phyloP scores from a whole-genome alignment of 1,284 basidiomycete species.

The Leccinum griseonigrum region DNA sequence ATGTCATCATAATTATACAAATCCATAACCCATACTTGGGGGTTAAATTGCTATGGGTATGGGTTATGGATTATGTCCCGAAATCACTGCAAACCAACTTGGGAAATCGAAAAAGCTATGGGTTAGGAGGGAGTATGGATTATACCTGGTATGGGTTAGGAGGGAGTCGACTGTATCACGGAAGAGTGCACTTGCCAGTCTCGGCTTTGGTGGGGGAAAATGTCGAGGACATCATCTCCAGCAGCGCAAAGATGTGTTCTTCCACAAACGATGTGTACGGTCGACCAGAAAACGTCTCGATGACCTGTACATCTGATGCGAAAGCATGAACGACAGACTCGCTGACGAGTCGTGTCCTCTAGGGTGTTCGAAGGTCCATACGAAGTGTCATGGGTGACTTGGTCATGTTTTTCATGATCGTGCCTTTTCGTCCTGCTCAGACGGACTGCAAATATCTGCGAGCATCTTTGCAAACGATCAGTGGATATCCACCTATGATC shows the following conservation, averaged over 20 bases:
- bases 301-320: slow-evolving; percentile 38
- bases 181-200: slow-evolving; percentile 32
- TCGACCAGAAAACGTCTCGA: slow-evolving; percentile 34
- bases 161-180: too few species aligned
- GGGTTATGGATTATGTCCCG: not conserved
- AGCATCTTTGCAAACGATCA: too few species aligned
- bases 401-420: too few species aligned
- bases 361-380: slow-evolving; percentile 31
- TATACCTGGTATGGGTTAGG: too few species aligned
- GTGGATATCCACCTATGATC: too few species aligned
- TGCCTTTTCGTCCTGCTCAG: too few species aligned
- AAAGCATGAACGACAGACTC: too few species aligned
- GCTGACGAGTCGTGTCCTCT: slow-evolving; percentile 6
- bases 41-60: not conserved
- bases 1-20: not conserved
- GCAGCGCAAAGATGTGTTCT: slow-evolving; percentile 29
- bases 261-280: slow-evolving; percentile 34
- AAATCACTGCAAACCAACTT: not conserved
- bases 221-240: slow-evolving; percentile 35
- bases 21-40: not conserved
- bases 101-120: not conserved
- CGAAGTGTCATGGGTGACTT: slow-evolving; percentile 32
- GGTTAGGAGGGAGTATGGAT: not conserved
- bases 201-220: slow-evolving; percentile 37
- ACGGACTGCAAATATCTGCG: too few species aligned